Conservation (phyloP, 75 land plant species). For the Pinus taeda region DNA sequence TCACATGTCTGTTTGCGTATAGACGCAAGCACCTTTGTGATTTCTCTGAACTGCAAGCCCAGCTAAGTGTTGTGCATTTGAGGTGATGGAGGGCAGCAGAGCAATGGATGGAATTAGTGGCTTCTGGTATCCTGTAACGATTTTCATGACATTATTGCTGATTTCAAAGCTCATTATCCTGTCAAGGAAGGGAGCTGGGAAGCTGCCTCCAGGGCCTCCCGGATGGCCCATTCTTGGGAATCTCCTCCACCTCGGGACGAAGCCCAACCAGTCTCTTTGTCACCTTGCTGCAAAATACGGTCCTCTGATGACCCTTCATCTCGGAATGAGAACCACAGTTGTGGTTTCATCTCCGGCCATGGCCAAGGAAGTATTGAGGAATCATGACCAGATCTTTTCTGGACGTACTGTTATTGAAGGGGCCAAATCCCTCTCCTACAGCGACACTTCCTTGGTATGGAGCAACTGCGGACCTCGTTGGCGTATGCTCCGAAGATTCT, state of each 20-base stretch:
- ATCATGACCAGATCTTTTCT: constrained; percentile 10
- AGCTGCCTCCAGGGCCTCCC: constrained; percentile 18
- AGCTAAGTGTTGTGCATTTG: too few relatives aligned
- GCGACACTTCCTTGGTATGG: constrained; percentile 11
- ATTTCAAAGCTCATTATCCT: neutral
- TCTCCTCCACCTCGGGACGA: constrained; percentile 14
- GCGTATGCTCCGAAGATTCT: too few relatives aligned
- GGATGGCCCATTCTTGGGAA: constrained; percentile 19
- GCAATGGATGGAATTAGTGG: too few relatives aligned
- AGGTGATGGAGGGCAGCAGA: too few relatives aligned
- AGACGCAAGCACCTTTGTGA: too few relatives aligned
- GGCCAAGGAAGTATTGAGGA: constrained; percentile 17
- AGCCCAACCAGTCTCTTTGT: constrained; percentile 11
- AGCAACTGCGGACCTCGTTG: too few relatives aligned
- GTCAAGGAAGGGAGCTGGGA: neutral
- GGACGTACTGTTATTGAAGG: constrained; percentile 13
- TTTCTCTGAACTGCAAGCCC: too few relatives aligned
- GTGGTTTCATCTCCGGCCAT: constrained; percentile 8
- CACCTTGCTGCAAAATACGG: constrained; percentile 19
- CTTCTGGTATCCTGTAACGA: too few relatives aligned
- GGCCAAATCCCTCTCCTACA: neutral
- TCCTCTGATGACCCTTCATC: constrained; percentile 16
- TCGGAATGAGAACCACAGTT: constrained; percentile 1
- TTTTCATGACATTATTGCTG: too few relatives aligned
- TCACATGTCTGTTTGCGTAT: too few relatives aligned